phyloP scores from a whole-genome alignment of 176 grass and related monocot genomes.

The Oryza brachyantha region DNA sequence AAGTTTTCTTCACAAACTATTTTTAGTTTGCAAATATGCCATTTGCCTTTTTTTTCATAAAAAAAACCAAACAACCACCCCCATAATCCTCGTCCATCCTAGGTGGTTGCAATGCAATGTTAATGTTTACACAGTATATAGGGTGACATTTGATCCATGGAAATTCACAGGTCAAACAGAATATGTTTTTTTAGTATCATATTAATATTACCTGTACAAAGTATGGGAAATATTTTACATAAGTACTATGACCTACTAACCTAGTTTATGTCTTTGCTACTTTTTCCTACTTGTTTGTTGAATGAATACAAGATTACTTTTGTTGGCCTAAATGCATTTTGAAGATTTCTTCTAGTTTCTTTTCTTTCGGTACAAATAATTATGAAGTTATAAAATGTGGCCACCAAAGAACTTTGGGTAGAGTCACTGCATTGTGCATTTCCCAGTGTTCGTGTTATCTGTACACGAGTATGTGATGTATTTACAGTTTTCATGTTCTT shows the following conservation, averaged over 20 bases:
- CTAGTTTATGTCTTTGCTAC: background rate
- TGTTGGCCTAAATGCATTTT: slow-evolving; percentile 3
- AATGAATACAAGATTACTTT: background rate
- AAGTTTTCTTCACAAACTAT: too few relatives aligned
- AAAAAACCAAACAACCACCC: too few relatives aligned
- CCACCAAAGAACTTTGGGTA: background rate
- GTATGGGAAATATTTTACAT: background rate
- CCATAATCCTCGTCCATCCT: background rate
- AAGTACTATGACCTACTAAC: background rate
- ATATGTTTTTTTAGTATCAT: background rate
- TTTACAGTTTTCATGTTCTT: background rate
- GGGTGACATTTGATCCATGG: background rate
- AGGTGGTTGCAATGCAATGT: background rate
- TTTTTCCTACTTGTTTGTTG: background rate
- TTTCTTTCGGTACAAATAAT: background rate
- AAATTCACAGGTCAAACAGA: background rate
- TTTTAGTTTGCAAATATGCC: too few relatives aligned
- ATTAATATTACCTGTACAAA: background rate
- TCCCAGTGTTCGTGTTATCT: background rate
- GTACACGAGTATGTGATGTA: background rate
- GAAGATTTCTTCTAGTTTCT: background rate
- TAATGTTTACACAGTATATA: background rate
- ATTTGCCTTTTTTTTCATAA: too few relatives aligned
- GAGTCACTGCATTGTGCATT: background rate
- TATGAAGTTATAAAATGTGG: background rate